Conservation (phyloP, 148 eudicot species). For the Spergularia marina region DNA sequence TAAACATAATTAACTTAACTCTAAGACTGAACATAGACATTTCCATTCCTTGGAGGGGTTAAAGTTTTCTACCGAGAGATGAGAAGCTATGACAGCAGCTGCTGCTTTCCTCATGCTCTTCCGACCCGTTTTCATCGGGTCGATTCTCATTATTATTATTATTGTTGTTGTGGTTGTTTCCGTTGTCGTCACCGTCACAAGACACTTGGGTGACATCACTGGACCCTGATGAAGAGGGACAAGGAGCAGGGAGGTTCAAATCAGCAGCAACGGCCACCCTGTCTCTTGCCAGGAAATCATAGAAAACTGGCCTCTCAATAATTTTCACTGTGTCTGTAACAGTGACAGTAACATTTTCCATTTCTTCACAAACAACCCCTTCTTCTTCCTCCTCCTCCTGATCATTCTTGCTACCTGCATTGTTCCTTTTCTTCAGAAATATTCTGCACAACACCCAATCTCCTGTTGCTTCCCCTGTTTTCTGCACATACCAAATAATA, state of each 20-base stretch:
- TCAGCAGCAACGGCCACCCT: slow-evolving; percentile 36
- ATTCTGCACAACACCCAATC: slow-evolving; percentile 91
- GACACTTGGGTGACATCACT: slow-evolving; percentile 72
- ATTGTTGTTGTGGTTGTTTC: slow-evolving; percentile 4
- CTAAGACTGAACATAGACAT: neutral
- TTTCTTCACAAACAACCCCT: slow-evolving; percentile 24
- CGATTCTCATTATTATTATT: neutral
- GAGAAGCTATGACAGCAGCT: slow-evolving; percentile 53
- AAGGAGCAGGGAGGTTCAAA: slow-evolving; percentile 56
- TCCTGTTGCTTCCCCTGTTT: slow-evolving; percentile 33
- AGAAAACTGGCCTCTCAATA: slow-evolving; percentile 47
- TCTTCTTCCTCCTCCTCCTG: slow-evolving; percentile 20
- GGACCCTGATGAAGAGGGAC: slow-evolving; percentile 62
- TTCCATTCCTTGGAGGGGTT: neutral
- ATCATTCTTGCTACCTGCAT: slow-evolving; percentile 42
- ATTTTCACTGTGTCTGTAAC: neutral
- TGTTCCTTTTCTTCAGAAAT: slow-evolving; percentile 64
- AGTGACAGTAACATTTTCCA: neutral
- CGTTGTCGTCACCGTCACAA: slow-evolving; percentile 12
- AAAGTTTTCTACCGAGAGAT: slow-evolving; percentile 33
- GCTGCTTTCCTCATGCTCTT: slow-evolving; percentile 66
- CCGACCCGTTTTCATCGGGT: slow-evolving; percentile 18
- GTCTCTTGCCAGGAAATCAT: slow-evolving; percentile 68
- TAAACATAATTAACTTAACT: slow-evolving; percentile 19
- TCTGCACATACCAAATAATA: slow-evolving; percentile 20